These are phyloP conservation scores for Penicillium sclerotiorum DNA, from an alignment of 2,329 filamentous ascomycete genomes.

Conservation along the genomic window DNA sequence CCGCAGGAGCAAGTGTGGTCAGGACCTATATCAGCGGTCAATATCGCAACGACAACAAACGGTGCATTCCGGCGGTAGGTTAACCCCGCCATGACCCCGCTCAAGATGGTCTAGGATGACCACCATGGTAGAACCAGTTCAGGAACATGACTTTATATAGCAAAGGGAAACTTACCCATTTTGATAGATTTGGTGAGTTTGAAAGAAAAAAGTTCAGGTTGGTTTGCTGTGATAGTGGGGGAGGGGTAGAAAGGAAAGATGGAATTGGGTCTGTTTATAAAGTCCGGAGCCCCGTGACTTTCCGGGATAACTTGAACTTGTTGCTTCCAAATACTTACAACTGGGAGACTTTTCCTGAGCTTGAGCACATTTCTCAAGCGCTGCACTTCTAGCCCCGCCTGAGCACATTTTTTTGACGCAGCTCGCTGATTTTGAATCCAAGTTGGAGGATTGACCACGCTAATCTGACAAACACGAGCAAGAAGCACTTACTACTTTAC, in stretches of 20 bases:
- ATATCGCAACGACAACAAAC: slow-evolving; percentile 3
- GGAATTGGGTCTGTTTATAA: slow-evolving; percentile 5
- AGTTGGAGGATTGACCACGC: neutral
- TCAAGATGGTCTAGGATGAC: too few relatives aligned
- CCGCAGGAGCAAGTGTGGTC: slow-evolving; percentile 47
- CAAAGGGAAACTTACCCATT: slow-evolving; percentile 26
- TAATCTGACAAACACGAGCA: neutral
- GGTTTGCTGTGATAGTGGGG: neutral
- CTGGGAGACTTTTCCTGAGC: neutral
- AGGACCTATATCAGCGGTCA: slow-evolving; percentile 26
- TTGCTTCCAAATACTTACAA: too few relatives aligned
- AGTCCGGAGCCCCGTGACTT: slow-evolving; percentile 22
- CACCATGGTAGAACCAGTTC: too few relatives aligned
- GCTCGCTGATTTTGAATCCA: neutral
- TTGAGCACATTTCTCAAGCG: slow-evolving; percentile 33
- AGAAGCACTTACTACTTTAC: neutral
- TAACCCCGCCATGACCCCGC: slow-evolving; percentile 26
- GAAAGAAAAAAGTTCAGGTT: slow-evolving; percentile 7
- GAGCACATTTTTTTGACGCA: slow-evolving; percentile 26
- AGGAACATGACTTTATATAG: too few relatives aligned
- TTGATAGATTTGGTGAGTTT: slow-evolving; percentile 16
- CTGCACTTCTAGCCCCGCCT: slow-evolving; percentile 25
- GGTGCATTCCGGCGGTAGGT: slow-evolving; percentile 6
- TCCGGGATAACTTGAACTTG: slow-evolving; percentile 2
- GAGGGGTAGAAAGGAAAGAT: slow-evolving; percentile 3